phyloP scores from a whole-genome alignment of 1,139 yeast genomes.

The Kodamaea derodonti region DNA sequence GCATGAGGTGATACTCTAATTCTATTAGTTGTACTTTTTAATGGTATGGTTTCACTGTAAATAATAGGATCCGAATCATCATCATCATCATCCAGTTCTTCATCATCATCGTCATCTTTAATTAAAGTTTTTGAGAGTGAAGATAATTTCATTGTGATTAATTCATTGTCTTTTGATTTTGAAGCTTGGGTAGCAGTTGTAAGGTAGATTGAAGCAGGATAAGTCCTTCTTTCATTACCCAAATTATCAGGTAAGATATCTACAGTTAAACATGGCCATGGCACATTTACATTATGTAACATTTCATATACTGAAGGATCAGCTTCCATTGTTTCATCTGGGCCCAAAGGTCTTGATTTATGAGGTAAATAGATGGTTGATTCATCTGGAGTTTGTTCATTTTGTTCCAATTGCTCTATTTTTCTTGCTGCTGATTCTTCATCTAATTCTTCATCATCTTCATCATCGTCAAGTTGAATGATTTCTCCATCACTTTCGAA shows the following conservation, averaged over 20 bases:
- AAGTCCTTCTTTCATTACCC: slow-evolving; percentile 84
- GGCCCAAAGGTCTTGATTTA: slow-evolving; percentile 83
- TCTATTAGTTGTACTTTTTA: slow-evolving; percentile 84
- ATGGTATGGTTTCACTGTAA: slow-evolving; percentile 75
- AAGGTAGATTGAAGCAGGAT: slow-evolving; percentile 82
- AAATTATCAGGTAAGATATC: slow-evolving; percentile 83
- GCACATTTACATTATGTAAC: slow-evolving; percentile 89
- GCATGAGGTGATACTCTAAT: slow-evolving; percentile 83
- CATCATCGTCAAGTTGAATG: slow-evolving; percentile 69
- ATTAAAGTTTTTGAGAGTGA: slow-evolving; percentile 81
- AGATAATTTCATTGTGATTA: slow-evolving; percentile 78
- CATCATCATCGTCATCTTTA: slow-evolving; percentile 72
- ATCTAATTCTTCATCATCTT: slow-evolving; percentile 54
- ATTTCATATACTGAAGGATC: slow-evolving; percentile 95
- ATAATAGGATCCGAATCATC: slow-evolving; percentile 75
- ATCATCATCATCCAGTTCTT: slow-evolving; percentile 64
- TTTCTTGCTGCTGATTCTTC: slow-evolving; percentile 18
- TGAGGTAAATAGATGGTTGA: slow-evolving; percentile 75
- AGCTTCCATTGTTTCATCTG: slow-evolving; percentile 94
- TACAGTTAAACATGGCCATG: slow-evolving; percentile 95
- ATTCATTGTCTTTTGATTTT: slow-evolving; percentile 80
- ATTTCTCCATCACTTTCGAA: slow-evolving; percentile 91
- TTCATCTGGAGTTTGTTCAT: slow-evolving; percentile 24
- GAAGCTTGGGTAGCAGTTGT: slow-evolving; percentile 96
- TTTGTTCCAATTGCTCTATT: slow-evolving; percentile 25